Evolutionary conservation across 129 eudicot species (phyloP).

Genomic region (Chrysanthemum makinoi): DNA sequence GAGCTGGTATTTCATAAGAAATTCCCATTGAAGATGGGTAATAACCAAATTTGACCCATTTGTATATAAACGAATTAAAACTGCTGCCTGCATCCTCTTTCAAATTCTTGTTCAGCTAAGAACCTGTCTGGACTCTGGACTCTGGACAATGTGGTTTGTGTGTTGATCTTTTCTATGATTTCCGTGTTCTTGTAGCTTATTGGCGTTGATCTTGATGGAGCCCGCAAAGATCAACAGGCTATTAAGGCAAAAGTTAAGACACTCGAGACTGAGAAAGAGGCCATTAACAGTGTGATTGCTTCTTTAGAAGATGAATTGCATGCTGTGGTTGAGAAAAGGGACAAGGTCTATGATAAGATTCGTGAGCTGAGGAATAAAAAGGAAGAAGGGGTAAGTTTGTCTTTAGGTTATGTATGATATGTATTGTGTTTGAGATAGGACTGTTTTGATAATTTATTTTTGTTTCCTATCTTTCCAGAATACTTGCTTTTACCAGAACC

Average conservation of each 20-base stretch:
- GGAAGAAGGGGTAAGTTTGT: conserved; percentile 62
- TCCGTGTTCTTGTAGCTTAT: conserved; percentile 50
- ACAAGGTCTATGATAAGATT: conserved; percentile 40
- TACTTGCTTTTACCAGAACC: conserved; percentile 57
- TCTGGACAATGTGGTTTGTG: not conserved
- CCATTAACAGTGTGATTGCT: conserved; percentile 45
- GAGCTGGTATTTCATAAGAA: too few relatives aligned
- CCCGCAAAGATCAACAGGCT: conserved; percentile 66
- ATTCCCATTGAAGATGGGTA: too few relatives aligned
- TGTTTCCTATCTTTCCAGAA: conserved; percentile 48
- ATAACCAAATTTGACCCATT: too few relatives aligned
- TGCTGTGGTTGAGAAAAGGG: conserved; percentile 41
- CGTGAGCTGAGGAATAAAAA: conserved; percentile 59
- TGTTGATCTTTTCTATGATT: conserved; percentile 7
- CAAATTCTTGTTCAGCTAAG: too few relatives aligned
- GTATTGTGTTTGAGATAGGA: not conserved
- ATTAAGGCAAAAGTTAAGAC: conserved; percentile 48
- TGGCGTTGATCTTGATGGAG: conserved; percentile 84
- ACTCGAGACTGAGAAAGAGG: conserved; percentile 53
- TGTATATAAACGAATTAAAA: not conserved
- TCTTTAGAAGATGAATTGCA: conserved; percentile 49
- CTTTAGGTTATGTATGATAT: not conserved
- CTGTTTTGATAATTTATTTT: conserved; percentile 6
- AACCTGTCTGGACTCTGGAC: too few relatives aligned
- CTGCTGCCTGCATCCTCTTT: not conserved